Base-by-base conservation (phyloP, 345 rosid genomes). In the Bruguiera sexangula region DNA sequence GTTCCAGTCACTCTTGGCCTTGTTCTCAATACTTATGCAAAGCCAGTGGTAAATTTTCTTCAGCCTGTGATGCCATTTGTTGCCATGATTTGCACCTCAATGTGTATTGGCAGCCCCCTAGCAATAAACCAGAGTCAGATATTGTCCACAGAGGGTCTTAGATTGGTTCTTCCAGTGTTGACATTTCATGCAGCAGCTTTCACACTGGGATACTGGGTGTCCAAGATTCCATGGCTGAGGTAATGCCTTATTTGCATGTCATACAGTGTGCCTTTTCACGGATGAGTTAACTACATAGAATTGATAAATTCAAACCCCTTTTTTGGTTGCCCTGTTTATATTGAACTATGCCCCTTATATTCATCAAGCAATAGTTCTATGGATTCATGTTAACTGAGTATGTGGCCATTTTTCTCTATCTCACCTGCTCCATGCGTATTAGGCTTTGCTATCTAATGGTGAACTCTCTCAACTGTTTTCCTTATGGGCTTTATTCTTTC, bases 21-120 rank as follows among this genome's bases (percentile, higher is more conserved):
- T 55, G 70, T 78, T 69, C 88, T 94, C 22, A 94, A 91, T 70
- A 89, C 95, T 48, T 94, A 88, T 19, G 98, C 96, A 37, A 94
- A 91, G 77, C 93, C 95, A 8, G 88, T 89, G 34, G 96, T 87
- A 53, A 54, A 75, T 56, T 51, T 87, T 63, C 79, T 94, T 76
- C 86, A 55, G 66, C 95, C 98, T 6, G 79, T 91, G 83, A 94
- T 91, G 96, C 98, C 97, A 10, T 75, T 89, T 70, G 89, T 94
- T 72, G 97, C 97, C 50, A 94, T 94, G 98, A 75, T 89, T 53
- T 94, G 98, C 65, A 91, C 97, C 52, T 78, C 98, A 6, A 3
- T 91, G 78, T 89, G 98, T 73, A 91, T 94, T 43, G 97, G 98
- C 48, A 91, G 98, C 82, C 98, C 97, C 7, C 92, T 94, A 66